Conservation (phyloP, 495 filamentous ascomycete genomes). For the Entonaema liquescens region DNA sequence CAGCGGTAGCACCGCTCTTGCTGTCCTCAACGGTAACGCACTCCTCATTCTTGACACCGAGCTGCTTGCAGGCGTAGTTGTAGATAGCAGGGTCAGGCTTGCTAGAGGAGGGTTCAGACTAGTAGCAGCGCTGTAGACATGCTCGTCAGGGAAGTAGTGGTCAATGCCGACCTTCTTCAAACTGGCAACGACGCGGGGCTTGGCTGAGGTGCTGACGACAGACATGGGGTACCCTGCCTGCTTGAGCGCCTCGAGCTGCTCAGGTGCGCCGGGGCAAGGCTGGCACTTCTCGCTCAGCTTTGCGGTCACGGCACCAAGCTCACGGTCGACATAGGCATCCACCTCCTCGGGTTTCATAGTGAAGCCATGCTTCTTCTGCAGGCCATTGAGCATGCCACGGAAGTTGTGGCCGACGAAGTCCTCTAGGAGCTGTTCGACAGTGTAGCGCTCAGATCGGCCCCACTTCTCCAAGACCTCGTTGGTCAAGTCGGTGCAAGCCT, state of each 20-base stretch:
- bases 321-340: conserved; percentile 77
- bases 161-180: conserved; percentile 83
- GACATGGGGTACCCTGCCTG: conserved; percentile 74
- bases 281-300: conserved; percentile 76
- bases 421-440: conserved; percentile 76
- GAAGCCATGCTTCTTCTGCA: conserved; percentile 81
- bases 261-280: conserved; percentile 77
- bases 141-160: conserved; percentile 77
- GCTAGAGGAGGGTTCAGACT: conserved; percentile 79
- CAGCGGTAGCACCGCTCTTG: conserved; percentile 84
- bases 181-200: conserved; percentile 79
- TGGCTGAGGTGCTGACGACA: conserved; percentile 82
- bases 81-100: conserved; percentile 97
- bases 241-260: conserved; percentile 71
- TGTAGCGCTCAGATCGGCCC: conserved; percentile 76
- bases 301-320: conserved; percentile 84
- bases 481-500: conserved; percentile 90
- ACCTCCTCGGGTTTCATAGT: conserved; percentile 71
- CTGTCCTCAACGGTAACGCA: conserved; percentile 90
- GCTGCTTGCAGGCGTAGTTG: conserved; percentile 75
- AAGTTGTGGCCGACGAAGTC: conserved; percentile 98
- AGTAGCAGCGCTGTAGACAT: conserved; percentile 85
- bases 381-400: conserved; percentile 80
- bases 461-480: conserved; percentile 84
- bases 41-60: conserved; percentile 78